Evolutionary conservation across 78 protist genomes (phyloP).

Genomic region (Chrysochromulina tobinii): DNA sequence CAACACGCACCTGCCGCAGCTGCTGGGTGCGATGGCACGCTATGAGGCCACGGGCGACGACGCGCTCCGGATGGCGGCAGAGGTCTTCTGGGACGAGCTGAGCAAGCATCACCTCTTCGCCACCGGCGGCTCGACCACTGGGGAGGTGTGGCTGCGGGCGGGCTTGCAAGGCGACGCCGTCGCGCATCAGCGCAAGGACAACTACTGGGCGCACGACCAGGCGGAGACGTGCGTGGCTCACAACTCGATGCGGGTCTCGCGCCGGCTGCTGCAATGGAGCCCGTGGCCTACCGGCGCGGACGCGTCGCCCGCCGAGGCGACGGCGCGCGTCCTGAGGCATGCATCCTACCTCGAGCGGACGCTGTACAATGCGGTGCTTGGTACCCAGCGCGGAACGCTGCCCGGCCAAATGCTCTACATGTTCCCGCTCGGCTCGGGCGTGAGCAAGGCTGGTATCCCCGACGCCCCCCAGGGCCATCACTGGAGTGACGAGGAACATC

Average conservation of each 20-base stretch:
- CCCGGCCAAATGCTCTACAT: constrained; percentile 23
- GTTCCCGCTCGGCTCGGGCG: constrained; percentile 15
- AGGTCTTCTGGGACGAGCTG: neutral
- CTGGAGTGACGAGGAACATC: neutral
- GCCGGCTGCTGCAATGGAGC: neutral
- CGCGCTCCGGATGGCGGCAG: neutral
- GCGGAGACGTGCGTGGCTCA: neutral
- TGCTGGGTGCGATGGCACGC: neutral
- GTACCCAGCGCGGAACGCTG: neutral
- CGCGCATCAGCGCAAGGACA: neutral
- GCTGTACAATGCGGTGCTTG: constrained; percentile 11
- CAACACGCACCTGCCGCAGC: neutral
- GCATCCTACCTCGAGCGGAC: neutral
- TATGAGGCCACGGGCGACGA: neutral
- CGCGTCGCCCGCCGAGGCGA: neutral
- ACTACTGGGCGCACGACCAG: neutral
- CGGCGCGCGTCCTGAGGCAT: neutral
- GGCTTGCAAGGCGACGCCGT: neutral
- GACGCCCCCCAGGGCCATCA: neutral
- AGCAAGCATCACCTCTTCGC: neutral
- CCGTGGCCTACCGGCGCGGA: neutral
- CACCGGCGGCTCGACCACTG: neutral
- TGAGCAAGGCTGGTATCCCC: neutral
- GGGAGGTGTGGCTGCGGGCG: neutral
- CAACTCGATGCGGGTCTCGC: neutral